phyloP scores from a whole-genome alignment of 169 alveolate species.

The Cryptosporidium muris region DNA sequence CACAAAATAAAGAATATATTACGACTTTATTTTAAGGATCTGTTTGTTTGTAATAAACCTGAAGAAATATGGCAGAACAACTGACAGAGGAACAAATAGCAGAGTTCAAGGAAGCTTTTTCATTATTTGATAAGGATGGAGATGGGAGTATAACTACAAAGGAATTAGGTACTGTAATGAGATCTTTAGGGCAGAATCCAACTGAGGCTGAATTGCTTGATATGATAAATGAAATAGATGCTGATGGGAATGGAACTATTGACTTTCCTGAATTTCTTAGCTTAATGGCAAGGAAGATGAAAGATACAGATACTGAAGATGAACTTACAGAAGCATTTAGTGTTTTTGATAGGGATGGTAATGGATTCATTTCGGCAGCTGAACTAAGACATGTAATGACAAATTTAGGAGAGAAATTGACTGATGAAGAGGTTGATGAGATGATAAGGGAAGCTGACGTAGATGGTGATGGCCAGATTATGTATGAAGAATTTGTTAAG shows the following conservation, averaged over 20 bases:
- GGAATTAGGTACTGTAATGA: slow-evolving; percentile 90
- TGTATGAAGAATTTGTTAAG: slow-evolving; percentile 97
- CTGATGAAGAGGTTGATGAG: slow-evolving; percentile 99
- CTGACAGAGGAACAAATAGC: slow-evolving; percentile 99
- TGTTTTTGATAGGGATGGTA: slow-evolving; percentile 95
- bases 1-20: background rate
- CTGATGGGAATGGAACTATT: slow-evolving; percentile 94
- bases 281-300: slow-evolving; percentile 99
- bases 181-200: slow-evolving; percentile 95
- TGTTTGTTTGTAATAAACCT: slow-evolving; percentile 1
- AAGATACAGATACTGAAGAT: slow-evolving; percentile 98
- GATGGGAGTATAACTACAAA: slow-evolving; percentile 95
- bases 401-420: slow-evolving; percentile 96
- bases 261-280: slow-evolving; percentile 99
- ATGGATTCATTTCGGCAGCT: slow-evolving; percentile 97
- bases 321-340: slow-evolving; percentile 98
- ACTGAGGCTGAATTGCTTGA: slow-evolving; percentile 96
- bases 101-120: slow-evolving; percentile 99
- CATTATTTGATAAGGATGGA: slow-evolving; percentile 99
- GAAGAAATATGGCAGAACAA: slow-evolving; percentile 92
- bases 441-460: slow-evolving; percentile 99
- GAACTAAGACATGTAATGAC: slow-evolving; percentile 99
- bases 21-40: background rate
- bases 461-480: slow-evolving; percentile 99
- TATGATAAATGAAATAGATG: slow-evolving; percentile 93